These are phyloP conservation scores for Russula sp. DNA, from an alignment of 768 basidiomycete genomes.

Conservation along the genomic window DNA sequence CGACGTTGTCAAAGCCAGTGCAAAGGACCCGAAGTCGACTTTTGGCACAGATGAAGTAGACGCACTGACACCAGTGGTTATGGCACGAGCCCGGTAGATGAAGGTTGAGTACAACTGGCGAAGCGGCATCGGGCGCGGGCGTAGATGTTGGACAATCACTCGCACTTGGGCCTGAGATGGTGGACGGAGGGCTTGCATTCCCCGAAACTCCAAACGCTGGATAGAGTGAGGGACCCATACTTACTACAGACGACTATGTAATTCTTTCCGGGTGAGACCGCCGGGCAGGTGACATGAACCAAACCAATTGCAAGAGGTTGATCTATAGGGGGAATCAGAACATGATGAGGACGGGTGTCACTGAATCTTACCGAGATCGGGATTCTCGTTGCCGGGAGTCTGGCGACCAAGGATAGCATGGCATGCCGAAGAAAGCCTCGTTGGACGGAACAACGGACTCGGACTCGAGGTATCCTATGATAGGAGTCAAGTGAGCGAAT, in stretches of 20 bases:
- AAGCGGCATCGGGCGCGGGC: neutral
- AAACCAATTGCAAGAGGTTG: conserved; percentile 44
- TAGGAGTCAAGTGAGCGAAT: neutral
- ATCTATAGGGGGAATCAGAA: conserved; percentile 32
- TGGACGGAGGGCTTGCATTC: conserved; percentile 23
- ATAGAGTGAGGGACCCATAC: conserved; percentile 6
- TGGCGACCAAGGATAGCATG: conserved; percentile 50
- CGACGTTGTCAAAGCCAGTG: no score
- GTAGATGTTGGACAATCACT: neutral
- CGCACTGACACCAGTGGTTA: no score
- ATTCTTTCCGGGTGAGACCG: conserved; percentile 38
- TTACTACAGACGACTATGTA: conserved; percentile 52
- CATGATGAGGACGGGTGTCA: neutral
- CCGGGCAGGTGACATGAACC: conserved; percentile 43
- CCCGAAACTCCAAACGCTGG: conserved; percentile 27
- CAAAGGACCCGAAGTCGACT: no score
- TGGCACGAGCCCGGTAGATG: neutral
- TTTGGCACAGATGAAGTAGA: no score
- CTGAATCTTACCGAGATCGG: conserved; percentile 48
- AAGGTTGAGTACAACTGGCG: neutral
- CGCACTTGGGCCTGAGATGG: conserved; percentile 13
- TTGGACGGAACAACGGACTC: conserved; percentile 44
- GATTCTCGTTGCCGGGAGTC: conserved; percentile 39
- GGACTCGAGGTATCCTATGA: conserved; percentile 35
- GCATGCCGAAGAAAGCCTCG: conserved; percentile 39